A percentile compares a stretch with the other conserved stretches of the same genome.
These are phyloP conservation scores for Galeopsis tetrahit DNA, from an alignment of 257 asterid genomes.

Conservation along the genomic window DNA sequence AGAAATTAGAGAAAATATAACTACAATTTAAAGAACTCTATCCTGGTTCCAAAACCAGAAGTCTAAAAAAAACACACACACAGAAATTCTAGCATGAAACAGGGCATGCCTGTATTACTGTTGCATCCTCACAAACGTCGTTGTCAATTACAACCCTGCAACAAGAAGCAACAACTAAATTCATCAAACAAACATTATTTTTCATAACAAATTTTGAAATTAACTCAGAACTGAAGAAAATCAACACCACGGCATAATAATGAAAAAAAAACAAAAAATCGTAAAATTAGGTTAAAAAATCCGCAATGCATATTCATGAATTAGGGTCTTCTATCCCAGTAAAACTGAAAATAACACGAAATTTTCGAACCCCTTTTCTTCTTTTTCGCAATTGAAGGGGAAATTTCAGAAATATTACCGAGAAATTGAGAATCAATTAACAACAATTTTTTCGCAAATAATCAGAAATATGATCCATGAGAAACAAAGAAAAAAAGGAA, in stretches of 20 bases:
- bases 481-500: background rate
- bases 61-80: background rate
- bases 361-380: background rate
- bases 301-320: background rate
- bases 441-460: constrained; percentile 25
- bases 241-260: background rate
- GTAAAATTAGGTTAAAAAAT: constrained; percentile 16
- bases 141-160: constrained; percentile 82
- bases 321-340: background rate
- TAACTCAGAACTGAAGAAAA: background rate
- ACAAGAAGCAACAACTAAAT: constrained; percentile 26
- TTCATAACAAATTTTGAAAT: background rate
- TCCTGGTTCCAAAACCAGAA: constrained; percentile 22
- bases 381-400: background rate
- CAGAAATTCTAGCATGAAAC: constrained; percentile 16
- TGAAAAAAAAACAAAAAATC: background rate
- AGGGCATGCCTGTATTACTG: constrained; percentile 61
- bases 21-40: constrained; percentile 11
- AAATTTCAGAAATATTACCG: background rate
- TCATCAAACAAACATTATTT: constrained; percentile 3
- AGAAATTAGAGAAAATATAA: background rate
- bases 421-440: background rate
- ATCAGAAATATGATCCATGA: background rate
- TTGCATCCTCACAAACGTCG: constrained; percentile 65
- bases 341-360: background rate